Conservation (phyloP, 192 early-diverging fungal genomes). For the Obelidium mucronatum region DNA sequence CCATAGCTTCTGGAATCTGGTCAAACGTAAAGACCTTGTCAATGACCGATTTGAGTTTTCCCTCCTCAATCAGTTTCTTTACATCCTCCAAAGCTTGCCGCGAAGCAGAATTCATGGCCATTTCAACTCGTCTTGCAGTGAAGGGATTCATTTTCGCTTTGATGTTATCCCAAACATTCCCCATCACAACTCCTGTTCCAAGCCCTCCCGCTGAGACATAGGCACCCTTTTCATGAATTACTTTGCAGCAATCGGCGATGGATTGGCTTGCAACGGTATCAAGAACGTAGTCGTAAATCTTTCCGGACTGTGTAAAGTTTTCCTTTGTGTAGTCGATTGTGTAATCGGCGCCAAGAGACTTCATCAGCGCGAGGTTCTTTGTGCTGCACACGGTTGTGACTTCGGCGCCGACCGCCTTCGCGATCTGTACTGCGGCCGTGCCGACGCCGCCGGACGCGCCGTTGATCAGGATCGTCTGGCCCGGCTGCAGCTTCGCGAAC, state of each 20-base stretch:
- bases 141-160: not conserved
- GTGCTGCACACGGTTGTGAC: not conserved
- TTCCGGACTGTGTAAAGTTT: not conserved
- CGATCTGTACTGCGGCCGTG: conserved; percentile 85
- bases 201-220: not conserved
- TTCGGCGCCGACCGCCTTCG: not conserved
- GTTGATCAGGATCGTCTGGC: conserved; percentile 83
- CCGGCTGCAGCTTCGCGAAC: conserved; percentile 74
- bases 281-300: not conserved
- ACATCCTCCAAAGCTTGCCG: not conserved
- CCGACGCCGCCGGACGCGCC: conserved; percentile 91
- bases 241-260: not conserved
- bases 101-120: not conserved
- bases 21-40: not conserved
- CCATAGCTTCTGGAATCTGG: not conserved
- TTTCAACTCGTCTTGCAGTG: not conserved
- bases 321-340: not conserved
- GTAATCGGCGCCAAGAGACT: not conserved
- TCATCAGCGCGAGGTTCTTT: not conserved
- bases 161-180: not conserved
- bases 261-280: not conserved
- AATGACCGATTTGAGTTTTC: not conserved
- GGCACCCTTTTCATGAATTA: not conserved
- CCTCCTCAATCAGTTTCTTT: not conserved
- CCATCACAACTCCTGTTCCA: not conserved